Evolutionary conservation across 2,329 filamentous ascomycete species (phyloP), one percentile per base, ranked within the genome.

Genomic region (Ophiostoma novo-ulmi): DNA sequence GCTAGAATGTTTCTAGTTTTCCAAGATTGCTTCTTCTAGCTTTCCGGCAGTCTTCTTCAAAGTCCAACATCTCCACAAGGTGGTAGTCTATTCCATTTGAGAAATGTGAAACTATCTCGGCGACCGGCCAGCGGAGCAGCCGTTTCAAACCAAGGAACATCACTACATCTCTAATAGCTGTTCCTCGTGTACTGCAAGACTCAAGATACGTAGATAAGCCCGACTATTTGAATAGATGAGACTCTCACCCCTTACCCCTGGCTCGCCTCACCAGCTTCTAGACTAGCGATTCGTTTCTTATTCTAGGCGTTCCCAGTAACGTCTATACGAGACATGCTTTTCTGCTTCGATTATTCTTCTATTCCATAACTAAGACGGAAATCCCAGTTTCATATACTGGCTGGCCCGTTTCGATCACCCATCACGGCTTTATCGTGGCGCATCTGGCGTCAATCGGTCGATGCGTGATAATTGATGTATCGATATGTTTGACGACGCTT

Each of bases 91-190:
- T 58, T 26, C 52, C 58, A 10, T 36, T 63, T 31, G 13, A 31
- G 66, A 52, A 52, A 69, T 64, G 63, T 71, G 70, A 71, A 71
- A 71, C 70, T 68, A 70, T 65, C 64, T 70, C 65, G 68, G 70
- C 31, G 58, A 71, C 38, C 67, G 61, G 67, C 63, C 70, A 41
- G 61, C 68, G 70, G 70, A 71, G 70, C 68, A 68, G 64, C 65
- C 52, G 70, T 71, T 71, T 71, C 70, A 71, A 71, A 68, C 36
- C 48, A 35, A 65, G 39, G 52, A n/a, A 52, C 52, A 26, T 44
- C 63, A 69, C 38, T 61, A 20, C 44, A 48, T 44, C 41, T 39
- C 38, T 39, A 10, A 8, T 17, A 44, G 41, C 44, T 20, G 20
- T 20, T 63, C 7, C 52, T 58, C 52, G 22, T 58, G 7, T 58